A percentile compares a stretch with the other conserved stretches of the same genome.
Conservation (phyloP, 2,329 filamentous ascomycete species). For the Aspergillus sp. region DNA sequence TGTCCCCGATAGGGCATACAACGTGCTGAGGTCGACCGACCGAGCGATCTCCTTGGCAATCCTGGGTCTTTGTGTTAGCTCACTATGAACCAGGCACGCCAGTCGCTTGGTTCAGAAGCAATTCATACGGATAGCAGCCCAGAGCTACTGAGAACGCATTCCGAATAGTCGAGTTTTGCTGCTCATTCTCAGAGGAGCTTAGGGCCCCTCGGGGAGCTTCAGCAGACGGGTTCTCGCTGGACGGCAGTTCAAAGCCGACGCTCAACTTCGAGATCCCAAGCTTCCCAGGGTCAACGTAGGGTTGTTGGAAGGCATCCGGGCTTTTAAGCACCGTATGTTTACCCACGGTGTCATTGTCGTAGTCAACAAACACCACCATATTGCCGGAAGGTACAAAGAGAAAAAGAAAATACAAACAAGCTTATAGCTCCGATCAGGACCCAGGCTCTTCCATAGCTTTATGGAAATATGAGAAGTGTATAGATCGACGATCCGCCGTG, state of each 20-base stretch:
- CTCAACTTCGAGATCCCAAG: slow-evolving; percentile 20
- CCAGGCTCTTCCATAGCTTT: slow-evolving; percentile 17
- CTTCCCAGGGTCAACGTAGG: slow-evolving; percentile 23
- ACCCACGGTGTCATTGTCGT: slow-evolving; percentile 40
- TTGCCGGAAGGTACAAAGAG: slow-evolving; percentile 19
- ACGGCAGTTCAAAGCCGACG: slow-evolving; percentile 10
- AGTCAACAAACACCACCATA: slow-evolving; percentile 52
- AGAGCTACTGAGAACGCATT: slow-evolving; percentile 44
- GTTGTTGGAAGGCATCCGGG: slow-evolving; percentile 15
- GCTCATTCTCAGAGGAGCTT: slow-evolving; percentile 1
- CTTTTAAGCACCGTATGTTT: slow-evolving; percentile 20
- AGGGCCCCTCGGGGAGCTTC: background rate
- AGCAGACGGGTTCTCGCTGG: slow-evolving; percentile 11
- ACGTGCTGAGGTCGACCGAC: slow-evolving; percentile 79
- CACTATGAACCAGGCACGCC: slow-evolving; percentile 12
- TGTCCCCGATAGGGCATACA: slow-evolving; percentile 78
- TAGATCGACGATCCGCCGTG: slow-evolving; percentile 12
- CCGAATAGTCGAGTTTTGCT: slow-evolving; percentile 25
- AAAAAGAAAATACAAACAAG: background rate
- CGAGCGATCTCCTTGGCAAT: slow-evolving; percentile 74
- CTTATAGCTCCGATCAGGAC: slow-evolving; percentile 2
- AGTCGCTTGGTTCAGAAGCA: slow-evolving; percentile 15
- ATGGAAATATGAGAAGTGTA: background rate
- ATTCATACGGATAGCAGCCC: slow-evolving; percentile 50
- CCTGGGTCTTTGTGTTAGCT: slow-evolving; percentile 49